Evolutionary conservation across 495 filamentous ascomycete genomes (phyloP).

Genomic region (Hypoxylon cercidicola): DNA sequence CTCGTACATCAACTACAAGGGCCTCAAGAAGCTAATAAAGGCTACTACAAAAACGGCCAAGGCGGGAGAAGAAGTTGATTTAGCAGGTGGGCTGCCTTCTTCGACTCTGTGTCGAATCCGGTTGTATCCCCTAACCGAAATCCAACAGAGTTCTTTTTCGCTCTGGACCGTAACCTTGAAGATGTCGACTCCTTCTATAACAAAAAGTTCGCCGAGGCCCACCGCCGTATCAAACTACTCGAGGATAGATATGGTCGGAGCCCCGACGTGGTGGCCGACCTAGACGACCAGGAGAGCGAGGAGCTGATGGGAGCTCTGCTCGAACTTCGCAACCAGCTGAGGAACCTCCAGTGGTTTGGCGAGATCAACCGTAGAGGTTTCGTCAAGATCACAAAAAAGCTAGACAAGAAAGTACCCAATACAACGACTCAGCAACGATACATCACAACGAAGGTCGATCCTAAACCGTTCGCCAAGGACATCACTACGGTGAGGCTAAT

Average conservation of each 20-base stretch:
- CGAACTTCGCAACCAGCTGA: slow-evolving; percentile 83
- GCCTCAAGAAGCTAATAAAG: slow-evolving; percentile 94
- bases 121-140: slow-evolving; percentile 45
- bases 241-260: slow-evolving; percentile 80
- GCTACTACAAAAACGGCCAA: slow-evolving; percentile 69
- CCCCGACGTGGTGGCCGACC: slow-evolving; percentile 57
- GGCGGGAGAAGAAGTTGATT: slow-evolving; percentile 77
- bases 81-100: slow-evolving; percentile 67
- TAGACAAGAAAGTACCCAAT: slow-evolving; percentile 87
- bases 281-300: slow-evolving; percentile 80
- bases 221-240: slow-evolving; percentile 83
- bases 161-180: slow-evolving; percentile 94
- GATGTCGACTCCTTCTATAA: slow-evolving; percentile 96
- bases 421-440: slow-evolving; percentile 81
- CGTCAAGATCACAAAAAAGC: slow-evolving; percentile 97
- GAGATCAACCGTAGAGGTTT: slow-evolving; percentile 96
- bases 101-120: slow-evolving; percentile 38
- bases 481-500: slow-evolving; percentile 70
- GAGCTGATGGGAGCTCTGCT: slow-evolving; percentile 90
- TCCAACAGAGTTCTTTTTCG: slow-evolving; percentile 86
- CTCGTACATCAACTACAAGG: slow-evolving; percentile 95
- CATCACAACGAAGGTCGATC: slow-evolving; percentile 86
- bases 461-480: slow-evolving; percentile 84
- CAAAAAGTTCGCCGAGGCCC: slow-evolving; percentile 85
- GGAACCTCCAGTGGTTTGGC: slow-evolving; percentile 96